Base-by-base conservation (phyloP, 2,329 filamentous ascomycete genomes). In the Diplodia seriata region DNA sequence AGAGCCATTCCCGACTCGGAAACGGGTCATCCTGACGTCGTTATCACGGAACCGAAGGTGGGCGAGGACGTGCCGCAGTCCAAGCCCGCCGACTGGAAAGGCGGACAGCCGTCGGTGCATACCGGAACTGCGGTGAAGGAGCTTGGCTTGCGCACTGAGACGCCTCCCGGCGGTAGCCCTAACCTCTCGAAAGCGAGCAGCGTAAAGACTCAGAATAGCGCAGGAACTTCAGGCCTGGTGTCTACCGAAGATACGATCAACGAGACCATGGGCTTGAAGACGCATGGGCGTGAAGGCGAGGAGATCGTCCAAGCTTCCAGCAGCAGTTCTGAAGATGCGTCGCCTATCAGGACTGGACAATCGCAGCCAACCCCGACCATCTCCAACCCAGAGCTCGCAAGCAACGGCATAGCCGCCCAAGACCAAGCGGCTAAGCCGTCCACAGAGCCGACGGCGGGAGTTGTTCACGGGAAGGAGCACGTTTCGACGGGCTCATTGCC, bases 121-220 rank as follows among this genome's bases (percentile, higher is more conserved):
- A 50, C 40, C 6, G 57, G 57, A n/a, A 59, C 55, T 29, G 55
- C 43, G 31, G 83, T 86, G 69, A 91, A 89, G 74, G 86, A 88
- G 57, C 80, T 96, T 1, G 93, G 93, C 0, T 74, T 95, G 61
- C 81, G 91, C 33, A 85, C 84, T 4, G 85, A 88, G 69, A 90
- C 86, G 7, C 86, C 89, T 0, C 68, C 72, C 11, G 49, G 55
- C n/a, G 57, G 66, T 7, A 68, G 90, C 71, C 86, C 84, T 1
- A 84, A 87, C 66, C 83, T 93, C 18, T 94, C 91, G 75, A 86
- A 88, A 70, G 90, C 91, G 1, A 93, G 89, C 73, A 94, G 91
- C 74, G 78, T 92, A 23, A 83, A 80, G 15, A 86, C 81, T 67
- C 76, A 71, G 70, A 81, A 70, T 68, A 71, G 65, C 50, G 66